Percentiles rank a stretch among this genome's conserved stretches.
Conservation (phyloP, 2,329 filamentous ascomycete species). For the Peltaster fructicola region DNA sequence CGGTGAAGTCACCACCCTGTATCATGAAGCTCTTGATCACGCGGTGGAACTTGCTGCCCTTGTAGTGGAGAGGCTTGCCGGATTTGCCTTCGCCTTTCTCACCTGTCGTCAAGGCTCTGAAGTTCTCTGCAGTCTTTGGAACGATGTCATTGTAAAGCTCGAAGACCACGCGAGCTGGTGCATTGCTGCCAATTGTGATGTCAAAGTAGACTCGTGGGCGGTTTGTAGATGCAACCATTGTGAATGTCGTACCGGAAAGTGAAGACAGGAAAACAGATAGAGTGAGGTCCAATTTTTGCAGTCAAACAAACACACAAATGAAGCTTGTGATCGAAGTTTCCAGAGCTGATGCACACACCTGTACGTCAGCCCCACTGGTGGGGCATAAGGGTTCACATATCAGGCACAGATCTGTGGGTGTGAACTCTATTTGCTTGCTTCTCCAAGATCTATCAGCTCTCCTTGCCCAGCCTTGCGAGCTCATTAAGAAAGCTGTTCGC, state of each 20-base stretch:
- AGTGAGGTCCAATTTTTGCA: too few species aligned
- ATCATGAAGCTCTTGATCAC: conserved; percentile 99
- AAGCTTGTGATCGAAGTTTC: too few species aligned
- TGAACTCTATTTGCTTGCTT: too few species aligned
- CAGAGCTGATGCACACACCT: too few species aligned
- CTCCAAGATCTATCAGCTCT: conserved; percentile 27
- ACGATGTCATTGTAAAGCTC: conserved; percentile 58
- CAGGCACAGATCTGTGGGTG: too few species aligned
- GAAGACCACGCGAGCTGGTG: conserved; percentile 65
- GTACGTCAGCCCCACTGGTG: too few species aligned
- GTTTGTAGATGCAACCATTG: conserved; percentile 15
- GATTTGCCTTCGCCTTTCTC: conserved; percentile 73
- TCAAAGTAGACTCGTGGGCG: conserved; percentile 85
- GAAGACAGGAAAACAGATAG: too few species aligned
- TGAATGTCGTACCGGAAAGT: too few species aligned
- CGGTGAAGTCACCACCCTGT: conserved; percentile 92
- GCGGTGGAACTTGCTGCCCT: conserved; percentile 80
- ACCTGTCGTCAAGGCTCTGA: conserved; percentile 82
- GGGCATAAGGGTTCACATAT: too few species aligned
- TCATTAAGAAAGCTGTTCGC: conserved; percentile 45
- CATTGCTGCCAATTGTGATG: conserved; percentile 59
- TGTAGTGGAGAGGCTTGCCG: conserved; percentile 81
- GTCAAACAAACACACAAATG: too few species aligned
- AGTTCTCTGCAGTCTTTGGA: conserved; percentile 92
- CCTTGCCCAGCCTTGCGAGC: conserved; percentile 37